Percentiles rank a stretch among this genome's conserved stretches.
Conservation (phyloP, 257 asterid species). For the Fraxinus pennsylvanica region DNA sequence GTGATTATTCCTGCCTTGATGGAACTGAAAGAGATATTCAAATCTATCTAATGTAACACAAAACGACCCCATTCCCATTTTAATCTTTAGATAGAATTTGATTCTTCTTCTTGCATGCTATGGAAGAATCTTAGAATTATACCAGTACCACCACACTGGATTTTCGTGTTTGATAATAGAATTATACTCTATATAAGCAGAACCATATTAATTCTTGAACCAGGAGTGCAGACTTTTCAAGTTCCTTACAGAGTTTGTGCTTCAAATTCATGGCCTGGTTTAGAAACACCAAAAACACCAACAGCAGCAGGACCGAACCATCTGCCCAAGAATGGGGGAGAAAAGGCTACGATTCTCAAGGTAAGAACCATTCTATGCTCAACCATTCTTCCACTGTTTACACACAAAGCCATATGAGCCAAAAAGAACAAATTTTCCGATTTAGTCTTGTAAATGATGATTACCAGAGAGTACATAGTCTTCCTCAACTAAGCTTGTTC, state of each 20-base stretch:
- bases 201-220: background rate
- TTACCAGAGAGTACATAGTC: background rate
- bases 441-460: background rate
- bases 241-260: background rate
- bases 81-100: constrained; percentile 25
- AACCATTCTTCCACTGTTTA: constrained; percentile 20
- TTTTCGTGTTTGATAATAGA: constrained; percentile 8
- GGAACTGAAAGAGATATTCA: constrained; percentile 25
- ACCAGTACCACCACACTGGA: constrained; percentile 7
- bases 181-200: constrained; percentile 23
- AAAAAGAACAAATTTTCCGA: constrained; percentile 10
- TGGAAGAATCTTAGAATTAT: background rate
- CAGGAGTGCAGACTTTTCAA: background rate
- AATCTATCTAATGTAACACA: constrained; percentile 7
- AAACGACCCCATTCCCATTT: background rate
- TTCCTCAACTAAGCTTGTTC: constrained; percentile 1
- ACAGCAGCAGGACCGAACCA: background rate
- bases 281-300: background rate
- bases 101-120: constrained; percentile 28
- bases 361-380: background rate
- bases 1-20: constrained; percentile 22
- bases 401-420: constrained; percentile 10
- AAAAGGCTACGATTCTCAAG: background rate
- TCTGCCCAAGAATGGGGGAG: background rate
- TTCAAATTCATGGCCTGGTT: constrained; percentile 23